Base-by-base conservation (phyloP, 495 filamentous ascomycete species). In the Talaromyces stipitatus region DNA sequence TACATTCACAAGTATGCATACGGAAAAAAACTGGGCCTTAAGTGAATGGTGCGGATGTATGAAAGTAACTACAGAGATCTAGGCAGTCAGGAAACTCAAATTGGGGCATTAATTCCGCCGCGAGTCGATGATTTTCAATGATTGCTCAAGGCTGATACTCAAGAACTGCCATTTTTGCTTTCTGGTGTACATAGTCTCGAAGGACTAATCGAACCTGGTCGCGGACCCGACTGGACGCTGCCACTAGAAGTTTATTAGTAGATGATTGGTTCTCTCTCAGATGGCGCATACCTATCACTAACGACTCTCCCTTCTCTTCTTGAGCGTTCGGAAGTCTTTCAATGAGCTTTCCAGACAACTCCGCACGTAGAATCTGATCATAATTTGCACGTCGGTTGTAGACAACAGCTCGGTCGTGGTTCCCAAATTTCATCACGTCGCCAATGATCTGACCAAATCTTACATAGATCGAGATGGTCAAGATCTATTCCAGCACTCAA, bases 181-280 rank as follows among this genome's bases (percentile, higher is more conserved):
- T 48, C 45, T 48, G 45, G 45, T 48, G 45, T 48, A 48, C 45
- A 48, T 48, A 48, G 45, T 48, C 45, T 48, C 45, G 45, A 48
- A 48, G 45, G 45, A 48, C 12, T 48, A 48, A 48, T 23, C 18
- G 45, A 48, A 48, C 22, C 45, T 48, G 45, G 20, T 48, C 45
- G 45, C 12, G 45, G 45, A 48, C 45, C 18, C 2, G 45, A 48
- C 45, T 20, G 45, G 45, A 48, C 18, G 45, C 45, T 23, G 45
- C 45, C 23, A 48, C 18, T 48, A 23, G 20, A 48, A 48, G 45
- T 23, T 48, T 16, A 48, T 48, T 26, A 48, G 45, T 48, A 22
- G 45, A 20, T 48, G 20, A 14, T 9, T 9, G 45, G 7, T 22
- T 48, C 45, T 48, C 20, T 48, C 45, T 48, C n/a, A 4, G 45